A percentile compares a stretch with the other conserved stretches of the same genome.
phyloP scores from a whole-genome alignment of 345 rosid genomes.

The Gossypium stocksii region DNA sequence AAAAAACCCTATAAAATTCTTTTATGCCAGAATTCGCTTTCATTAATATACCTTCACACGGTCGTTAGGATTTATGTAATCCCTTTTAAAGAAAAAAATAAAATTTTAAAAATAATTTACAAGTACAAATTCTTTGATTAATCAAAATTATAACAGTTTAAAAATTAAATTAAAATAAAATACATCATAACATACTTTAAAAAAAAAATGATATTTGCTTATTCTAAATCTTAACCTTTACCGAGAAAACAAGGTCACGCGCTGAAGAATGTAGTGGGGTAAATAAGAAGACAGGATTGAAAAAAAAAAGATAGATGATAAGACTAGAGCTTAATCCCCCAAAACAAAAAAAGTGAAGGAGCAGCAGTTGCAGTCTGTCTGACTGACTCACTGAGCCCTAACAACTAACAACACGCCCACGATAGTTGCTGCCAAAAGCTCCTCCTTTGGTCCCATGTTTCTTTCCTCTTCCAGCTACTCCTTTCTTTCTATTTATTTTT shows the following conservation, averaged over 20 bases:
- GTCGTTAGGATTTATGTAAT: background rate
- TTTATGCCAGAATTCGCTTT: no score
- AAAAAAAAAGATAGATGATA: background rate
- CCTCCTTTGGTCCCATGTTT: background rate
- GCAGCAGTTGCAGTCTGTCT: background rate
- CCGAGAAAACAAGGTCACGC: background rate
- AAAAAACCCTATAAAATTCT: no score
- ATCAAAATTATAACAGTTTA: no score
- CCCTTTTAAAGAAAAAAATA: no score
- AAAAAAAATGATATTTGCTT: no score
- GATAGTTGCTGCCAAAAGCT: background rate
- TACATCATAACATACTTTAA: no score
- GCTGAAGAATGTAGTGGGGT: background rate
- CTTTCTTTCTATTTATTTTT: background rate
- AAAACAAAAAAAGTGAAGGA: background rate
- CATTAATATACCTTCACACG: no score
- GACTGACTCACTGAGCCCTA: constrained; percentile 5
- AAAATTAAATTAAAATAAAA: no score
- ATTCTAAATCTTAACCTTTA: background rate
- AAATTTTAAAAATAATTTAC: no score
- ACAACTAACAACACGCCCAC: constrained; percentile 3
- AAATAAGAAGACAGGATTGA: background rate
- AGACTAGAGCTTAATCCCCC: background rate
- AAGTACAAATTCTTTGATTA: no score
- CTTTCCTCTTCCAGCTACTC: background rate